Conservation (phyloP, 1,284 basidiomycete genomes). For the Marasmius fiardii region DNA sequence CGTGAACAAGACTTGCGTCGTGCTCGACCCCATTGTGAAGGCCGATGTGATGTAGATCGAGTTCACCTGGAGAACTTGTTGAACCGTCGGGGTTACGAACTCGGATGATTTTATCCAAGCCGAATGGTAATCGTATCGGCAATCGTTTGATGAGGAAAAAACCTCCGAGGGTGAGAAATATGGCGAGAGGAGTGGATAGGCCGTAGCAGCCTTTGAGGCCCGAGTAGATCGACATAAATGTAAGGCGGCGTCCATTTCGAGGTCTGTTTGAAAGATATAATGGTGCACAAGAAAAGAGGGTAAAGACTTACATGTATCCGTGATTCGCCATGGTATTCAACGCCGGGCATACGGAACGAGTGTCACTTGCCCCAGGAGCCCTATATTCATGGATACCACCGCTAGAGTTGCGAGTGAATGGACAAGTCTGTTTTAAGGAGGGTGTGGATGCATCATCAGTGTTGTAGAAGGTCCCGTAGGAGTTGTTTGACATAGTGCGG, state of each 20-base stretch:
- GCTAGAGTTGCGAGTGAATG: background rate
- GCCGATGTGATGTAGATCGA: slow-evolving; percentile 11
- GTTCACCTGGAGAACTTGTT: background rate
- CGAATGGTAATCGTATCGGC: background rate
- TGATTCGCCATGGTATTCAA: slow-evolving; percentile 17
- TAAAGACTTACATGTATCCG: slow-evolving; percentile 13
- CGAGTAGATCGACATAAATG: slow-evolving; percentile 1
- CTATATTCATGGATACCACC: background rate
- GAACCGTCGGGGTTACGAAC: background rate
- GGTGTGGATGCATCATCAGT: background rate
- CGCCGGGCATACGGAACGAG: slow-evolving; percentile 15
- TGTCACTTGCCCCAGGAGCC: slow-evolving; percentile 8
- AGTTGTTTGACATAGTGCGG: background rate
- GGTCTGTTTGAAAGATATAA: slow-evolving; percentile 5
- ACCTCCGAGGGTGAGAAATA: slow-evolving; percentile 10
- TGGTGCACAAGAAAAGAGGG: background rate
- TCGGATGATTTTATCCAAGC: background rate
- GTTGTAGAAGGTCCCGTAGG: background rate
- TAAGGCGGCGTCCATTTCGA: slow-evolving; percentile 11
- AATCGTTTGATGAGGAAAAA: slow-evolving; percentile 2
- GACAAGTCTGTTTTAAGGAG: background rate
- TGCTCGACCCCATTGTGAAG: slow-evolving; percentile 15
- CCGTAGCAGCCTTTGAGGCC: slow-evolving; percentile 9
- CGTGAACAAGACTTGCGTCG: slow-evolving; percentile 45
- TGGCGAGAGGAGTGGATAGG: slow-evolving; percentile 12